Evolutionary conservation across 2,329 filamentous ascomycete species (phyloP), one percentile per base, ranked within the genome.

Genomic region (Neofusicoccum umdonicola): DNA sequence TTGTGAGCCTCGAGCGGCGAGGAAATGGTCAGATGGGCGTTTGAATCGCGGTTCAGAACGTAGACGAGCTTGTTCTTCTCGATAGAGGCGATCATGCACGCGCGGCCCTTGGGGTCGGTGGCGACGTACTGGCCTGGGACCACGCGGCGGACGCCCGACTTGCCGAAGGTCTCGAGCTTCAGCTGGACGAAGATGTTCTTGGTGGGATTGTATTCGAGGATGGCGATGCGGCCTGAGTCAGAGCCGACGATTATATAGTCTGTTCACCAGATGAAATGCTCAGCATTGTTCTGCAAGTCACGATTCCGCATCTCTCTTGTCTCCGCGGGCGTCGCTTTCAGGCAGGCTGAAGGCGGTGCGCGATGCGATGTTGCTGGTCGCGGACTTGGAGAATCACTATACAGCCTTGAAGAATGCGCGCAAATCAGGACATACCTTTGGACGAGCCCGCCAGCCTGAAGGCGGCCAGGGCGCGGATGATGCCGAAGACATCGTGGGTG

Each of bases 51-150:
- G 78, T 98, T 98, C 70, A 99, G 84, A 72, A 99, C 94, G 79
- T 99, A 99, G 70, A 99, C 95, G 64, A 99, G 90, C 82, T 99
- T 99, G 82, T 98, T 99, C 85, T 99, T 99, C 81, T 99, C 96
- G 63, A 94, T 85, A 4, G 93, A 94, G 9, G 95, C 93, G 67
- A 98, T 91, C 75, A 99, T 85, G 74, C 94, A 97, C 63, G 96
- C 96, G 81, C 95, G 88, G 64, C 95, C 95, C 78, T 97, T 97
- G 34, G 95, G 95, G 73, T 99, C 95, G 61, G 92, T 92, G 6
- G 94, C 95, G 34, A 99, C 86, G 74, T 97, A 99, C 78, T 99
- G 93, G 66, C 96, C 95, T 2, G 96, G 95, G 50, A 99, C 87
- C 42, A 98, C 94, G 72, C 95, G 89, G 65, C 96, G 89, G 62